These are phyloP conservation scores for Wickerhamiella azyma DNA, from an alignment of 805 yeast species.

Conservation along the genomic window DNA sequence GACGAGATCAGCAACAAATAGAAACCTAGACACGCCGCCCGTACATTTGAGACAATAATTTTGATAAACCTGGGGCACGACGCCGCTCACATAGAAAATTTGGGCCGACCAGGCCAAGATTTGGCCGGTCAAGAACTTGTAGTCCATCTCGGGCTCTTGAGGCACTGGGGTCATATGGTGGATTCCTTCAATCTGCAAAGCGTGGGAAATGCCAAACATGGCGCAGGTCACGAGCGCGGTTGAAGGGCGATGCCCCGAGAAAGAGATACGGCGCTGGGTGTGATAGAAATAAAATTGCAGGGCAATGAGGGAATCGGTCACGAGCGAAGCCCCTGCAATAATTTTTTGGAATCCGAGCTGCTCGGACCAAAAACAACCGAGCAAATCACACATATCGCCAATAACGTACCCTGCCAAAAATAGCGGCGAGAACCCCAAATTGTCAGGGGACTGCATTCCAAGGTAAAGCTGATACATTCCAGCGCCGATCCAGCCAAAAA, in stretches of 20 bases:
- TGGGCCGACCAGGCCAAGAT: constrained; percentile 19
- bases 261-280: neutral
- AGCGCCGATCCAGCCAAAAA: constrained; percentile 23
- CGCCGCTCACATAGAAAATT: constrained; percentile 20
- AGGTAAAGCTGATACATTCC: constrained; percentile 23
- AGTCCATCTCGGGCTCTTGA: constrained; percentile 9
- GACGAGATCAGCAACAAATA: constrained; percentile 22
- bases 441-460: constrained; percentile 18
- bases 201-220: constrained; percentile 8
- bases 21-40: constrained; percentile 25
- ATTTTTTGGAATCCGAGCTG: constrained; percentile 23
- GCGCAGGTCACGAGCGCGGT: constrained; percentile 2
- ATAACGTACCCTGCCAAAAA: constrained; percentile 22
- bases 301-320: constrained; percentile 18
- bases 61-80: constrained; percentile 30
- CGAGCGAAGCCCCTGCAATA: constrained; percentile 18
- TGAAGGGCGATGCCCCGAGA: constrained; percentile 1
- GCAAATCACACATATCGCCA: constrained; percentile 23
- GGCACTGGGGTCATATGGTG: neutral
- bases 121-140: constrained; percentile 16
- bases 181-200: neutral
- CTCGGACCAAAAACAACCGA: constrained; percentile 23
- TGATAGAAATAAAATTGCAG: constrained; percentile 20
- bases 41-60: constrained; percentile 30
- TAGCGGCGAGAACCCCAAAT: constrained; percentile 22